Evolutionary conservation across 2,329 filamentous ascomycete genomes (phyloP), one percentile per base, ranked within the genome.

Genomic region (Alternaria tenuissima): DNA sequence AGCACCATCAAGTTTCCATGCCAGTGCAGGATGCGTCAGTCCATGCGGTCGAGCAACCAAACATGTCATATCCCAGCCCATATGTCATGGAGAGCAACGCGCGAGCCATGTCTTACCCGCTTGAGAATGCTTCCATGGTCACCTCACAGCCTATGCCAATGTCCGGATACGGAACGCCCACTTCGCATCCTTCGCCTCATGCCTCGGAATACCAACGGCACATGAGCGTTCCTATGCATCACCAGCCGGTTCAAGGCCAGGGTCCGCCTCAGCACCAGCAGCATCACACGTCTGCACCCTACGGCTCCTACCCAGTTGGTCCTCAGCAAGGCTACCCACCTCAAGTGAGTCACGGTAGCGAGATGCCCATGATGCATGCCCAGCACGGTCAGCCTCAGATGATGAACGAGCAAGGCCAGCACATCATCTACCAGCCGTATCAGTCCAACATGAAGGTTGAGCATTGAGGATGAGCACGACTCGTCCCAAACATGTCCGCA

Each of bases 391-490:
- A 76, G 56, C 44, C 70, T 22, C 76, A 75, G 52, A 78, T 80
- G 77, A 79, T 80, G 69, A 69, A 70, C 30, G 75, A 78, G 52
- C 74, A 76, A 52, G 70, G 73, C n/a, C 76, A 72, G 51, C 69
- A 79, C 59, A 78, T 80, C 63, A 78, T 80, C 69, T 80, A 80
- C 53, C 76, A 62, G 41, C 52, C 56, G 4, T 59, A 77, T 51
- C 72, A 72, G 42, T 68, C 74, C 7, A 79, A 79, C 62, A 78
- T 80, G 76, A 80, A 80, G 67, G 74, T 75, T 24, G 78, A 80
- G 66, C 75, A 78, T 47, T 76, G 68, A 73, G 60, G 22, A 44
- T 44, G 49, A 52, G 42, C 39, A 49, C 44, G 44, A 47, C 51
- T 60, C 56, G 46, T 43, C 43, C 39, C 39, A 28, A 49, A 44